These are phyloP conservation scores for Plasmodium vivax DNA, from an alignment of 169 alveolate genomes.

Conservation along the genomic window DNA sequence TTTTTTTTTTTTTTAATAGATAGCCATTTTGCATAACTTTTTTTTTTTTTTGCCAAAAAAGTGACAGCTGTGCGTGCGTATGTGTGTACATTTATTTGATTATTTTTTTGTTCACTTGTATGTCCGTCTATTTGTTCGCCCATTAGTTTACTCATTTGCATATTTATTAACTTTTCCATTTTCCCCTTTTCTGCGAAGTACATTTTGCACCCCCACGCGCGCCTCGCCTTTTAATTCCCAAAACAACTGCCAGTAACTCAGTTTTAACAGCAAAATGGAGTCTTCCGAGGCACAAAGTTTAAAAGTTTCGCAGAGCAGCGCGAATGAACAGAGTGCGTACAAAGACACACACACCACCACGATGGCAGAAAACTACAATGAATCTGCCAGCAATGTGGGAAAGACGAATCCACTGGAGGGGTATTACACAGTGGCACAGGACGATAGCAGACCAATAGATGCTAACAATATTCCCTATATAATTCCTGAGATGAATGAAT, in stretches of 20 bases:
- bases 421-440: slow-evolving; percentile 57
- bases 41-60: slow-evolving; percentile 22
- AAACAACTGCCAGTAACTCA: slow-evolving; percentile 4
- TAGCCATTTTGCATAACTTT: not conserved
- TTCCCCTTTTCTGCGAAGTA: not conserved
- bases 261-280: slow-evolving; percentile 48
- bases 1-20: not conserved
- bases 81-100: not conserved
- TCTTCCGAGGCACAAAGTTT: slow-evolving; percentile 30
- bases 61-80: not conserved
- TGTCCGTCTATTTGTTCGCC: not conserved
- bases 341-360: slow-evolving; percentile 29
- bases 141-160: not conserved
- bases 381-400: slow-evolving; percentile 15
- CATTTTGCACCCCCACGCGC: not conserved
- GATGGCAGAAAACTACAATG: slow-evolving; percentile 44
- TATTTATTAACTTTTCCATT: slow-evolving; percentile 16
- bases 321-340: slow-evolving; percentile 28
- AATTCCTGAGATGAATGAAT: slow-evolving; percentile 46
- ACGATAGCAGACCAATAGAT: slow-evolving; percentile 24
- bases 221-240: slow-evolving; percentile 8
- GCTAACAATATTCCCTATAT: slow-evolving; percentile 63
- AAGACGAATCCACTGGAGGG: slow-evolving; percentile 36
- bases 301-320: slow-evolving; percentile 22
- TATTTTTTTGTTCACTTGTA: not conserved